phyloP scores from a whole-genome alignment of 805 yeast species.

The Tanozyma kutaoensis region DNA sequence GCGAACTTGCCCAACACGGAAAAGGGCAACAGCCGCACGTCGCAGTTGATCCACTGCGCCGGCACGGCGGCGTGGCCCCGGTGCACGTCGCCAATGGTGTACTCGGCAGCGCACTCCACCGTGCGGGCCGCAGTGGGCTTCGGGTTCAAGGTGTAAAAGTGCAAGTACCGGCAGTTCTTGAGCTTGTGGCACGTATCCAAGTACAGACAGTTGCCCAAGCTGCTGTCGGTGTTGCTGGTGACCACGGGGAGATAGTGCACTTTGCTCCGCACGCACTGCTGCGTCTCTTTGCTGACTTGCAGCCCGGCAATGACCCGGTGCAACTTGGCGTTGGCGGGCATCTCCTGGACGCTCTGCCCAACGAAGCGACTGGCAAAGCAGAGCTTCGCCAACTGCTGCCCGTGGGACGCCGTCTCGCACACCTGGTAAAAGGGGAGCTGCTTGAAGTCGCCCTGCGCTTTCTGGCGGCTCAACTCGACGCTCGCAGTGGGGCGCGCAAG shows the following conservation, averaged over 20 bases:
- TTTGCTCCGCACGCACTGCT: constrained; percentile 7
- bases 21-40: constrained; percentile 64
- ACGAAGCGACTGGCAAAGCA: constrained; percentile 5
- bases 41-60: constrained; percentile 83
- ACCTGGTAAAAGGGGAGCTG: constrained; percentile 41
- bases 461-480: no score
- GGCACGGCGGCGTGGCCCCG: constrained; percentile 31
- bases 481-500: no score
- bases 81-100: constrained; percentile 37
- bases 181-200: constrained; percentile 88
- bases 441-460: no score
- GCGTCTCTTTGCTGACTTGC: constrained; percentile 4
- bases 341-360: constrained; percentile 6
- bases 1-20: constrained; percentile 63
- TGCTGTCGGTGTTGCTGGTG: constrained; percentile 45
- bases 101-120: constrained; percentile 18
- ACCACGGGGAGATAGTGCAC: constrained; percentile 15
- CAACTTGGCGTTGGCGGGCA: constrained; percentile 5
- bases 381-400: constrained; percentile 8
- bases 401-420: constrained; percentile 30
- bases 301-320: constrained; percentile 5
- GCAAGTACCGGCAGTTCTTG: constrained; percentile 67
- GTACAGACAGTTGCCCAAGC: constrained; percentile 84
- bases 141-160: constrained; percentile 48
- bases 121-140: constrained; percentile 1